Percentiles rank a stretch among this genome's conserved stretches.
Conservation (phyloP, 805 yeast genomes). For the Hanseniaspora hatyaiensis region DNA sequence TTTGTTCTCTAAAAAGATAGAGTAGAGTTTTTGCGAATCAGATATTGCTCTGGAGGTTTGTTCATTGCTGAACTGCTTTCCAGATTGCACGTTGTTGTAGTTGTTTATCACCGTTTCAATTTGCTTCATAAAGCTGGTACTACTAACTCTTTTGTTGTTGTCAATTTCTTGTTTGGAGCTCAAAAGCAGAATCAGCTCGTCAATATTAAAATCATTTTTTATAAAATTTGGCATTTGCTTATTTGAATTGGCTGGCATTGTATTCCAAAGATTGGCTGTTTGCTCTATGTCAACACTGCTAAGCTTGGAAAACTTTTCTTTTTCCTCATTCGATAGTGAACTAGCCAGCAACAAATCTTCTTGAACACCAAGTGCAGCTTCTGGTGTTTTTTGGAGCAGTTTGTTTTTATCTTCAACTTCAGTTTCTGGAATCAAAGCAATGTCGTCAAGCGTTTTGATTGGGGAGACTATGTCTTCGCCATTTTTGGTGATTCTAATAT, state of each 20-base stretch:
- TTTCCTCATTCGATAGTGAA: background rate
- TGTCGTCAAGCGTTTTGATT: slow-evolving; percentile 5
- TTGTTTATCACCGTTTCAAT: slow-evolving; percentile 3
- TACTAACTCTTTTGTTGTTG: slow-evolving; percentile 8
- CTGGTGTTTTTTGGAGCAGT: background rate
- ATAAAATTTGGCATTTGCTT: background rate
- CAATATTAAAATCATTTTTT: background rate
- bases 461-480: slow-evolving; percentile 11
- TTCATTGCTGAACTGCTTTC: slow-evolving; percentile 1
- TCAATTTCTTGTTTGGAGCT: slow-evolving; percentile 17
- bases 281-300: no score
- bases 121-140: slow-evolving; percentile 3
- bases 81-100: background rate
- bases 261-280: background rate
- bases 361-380: background rate
- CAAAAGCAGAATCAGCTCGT: background rate
- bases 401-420: background rate
- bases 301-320: no score
- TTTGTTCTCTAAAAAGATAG: background rate
- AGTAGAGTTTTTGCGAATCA: background rate
- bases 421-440: background rate
- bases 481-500: slow-evolving; percentile 10
- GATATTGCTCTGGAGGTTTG: slow-evolving; percentile 3
- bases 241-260: background rate
- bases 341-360: background rate